Base-by-base conservation (phyloP, 495 filamentous ascomycete species). In the Penicillium robsamsonii region DNA sequence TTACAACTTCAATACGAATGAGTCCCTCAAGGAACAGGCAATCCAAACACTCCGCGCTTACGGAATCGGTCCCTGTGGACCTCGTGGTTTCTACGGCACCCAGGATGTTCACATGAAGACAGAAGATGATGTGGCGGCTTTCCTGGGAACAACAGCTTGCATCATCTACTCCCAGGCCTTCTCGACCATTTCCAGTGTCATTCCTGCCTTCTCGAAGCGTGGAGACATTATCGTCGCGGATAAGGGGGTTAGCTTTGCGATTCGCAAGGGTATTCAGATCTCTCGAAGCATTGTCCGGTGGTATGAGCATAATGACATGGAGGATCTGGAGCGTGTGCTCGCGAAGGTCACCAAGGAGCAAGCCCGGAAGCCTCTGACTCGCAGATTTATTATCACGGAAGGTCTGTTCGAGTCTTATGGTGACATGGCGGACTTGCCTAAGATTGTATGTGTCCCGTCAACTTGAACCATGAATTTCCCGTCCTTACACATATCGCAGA, bases 191-290 rank as follows among this genome's bases (percentile, higher is more conserved):
- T 90, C 88, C 0, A 90, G 86, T 68, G 92, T 97, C 46, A 96
- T 99, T 46, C 95, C 94, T 5, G 87, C 92, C 4, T 99, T 99
- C 66, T 92, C 87, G 59, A 99, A 99, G 80, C 80, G 94, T 60
- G 95, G 95, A 5, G 94, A 99, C 71, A 89, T 99, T 63, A 97
- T 99, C 59, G 91, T 99, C 40, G 94, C 94, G n/a, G 94, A 99
- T 73, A 88, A 86, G 61, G 90, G 92, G 18, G 88, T 93, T 61
- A 97, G 93, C 70, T 97, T 88, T 76, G 87, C 95, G 8, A 92
- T 97, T 61, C 87, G 93, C 46, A 94, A 92, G 73, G 94, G 95
- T 42, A 80, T 99, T 8, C 90, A 99, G 77, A 90, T 96, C 48
- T 94, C 89, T 5, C 81, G 94, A 49, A 95, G 91, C 74, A 91